Conservation (phyloP, 2,329 filamentous ascomycete genomes). For the Hirsutella minnesotensis region DNA sequence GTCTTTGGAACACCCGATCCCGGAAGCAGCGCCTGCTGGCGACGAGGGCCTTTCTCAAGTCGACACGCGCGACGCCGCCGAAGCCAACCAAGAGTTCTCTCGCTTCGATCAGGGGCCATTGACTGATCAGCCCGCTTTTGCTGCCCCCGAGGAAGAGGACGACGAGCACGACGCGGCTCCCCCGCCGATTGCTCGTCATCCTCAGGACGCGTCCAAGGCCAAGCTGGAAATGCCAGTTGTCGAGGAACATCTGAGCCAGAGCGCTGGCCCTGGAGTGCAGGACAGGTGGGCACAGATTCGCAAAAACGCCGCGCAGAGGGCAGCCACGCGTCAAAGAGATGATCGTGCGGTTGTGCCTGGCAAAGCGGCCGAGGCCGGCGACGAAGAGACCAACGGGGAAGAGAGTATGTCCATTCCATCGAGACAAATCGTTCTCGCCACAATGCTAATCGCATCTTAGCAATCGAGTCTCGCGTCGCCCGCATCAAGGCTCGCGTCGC, state of each 20-base stretch:
- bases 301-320: slow-evolving; percentile 82
- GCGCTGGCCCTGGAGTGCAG: slow-evolving; percentile 27
- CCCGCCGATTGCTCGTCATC: slow-evolving; percentile 37
- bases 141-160: slow-evolving; percentile 50
- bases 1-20: neutral
- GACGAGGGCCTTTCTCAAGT: slow-evolving; percentile 42
- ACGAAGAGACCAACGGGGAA: slow-evolving; percentile 89
- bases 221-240: slow-evolving; percentile 17
- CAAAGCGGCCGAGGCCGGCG: slow-evolving; percentile 48
- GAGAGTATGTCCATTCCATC: slow-evolving; percentile 59
- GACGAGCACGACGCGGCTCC: slow-evolving; percentile 37
- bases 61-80: slow-evolving; percentile 44
- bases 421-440: neutral
- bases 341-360: slow-evolving; percentile 45
- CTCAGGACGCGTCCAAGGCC: slow-evolving; percentile 13
- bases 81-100: slow-evolving; percentile 49
- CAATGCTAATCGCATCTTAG: slow-evolving; percentile 31
- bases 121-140: slow-evolving; percentile 73
- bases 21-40: neutral
- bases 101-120: slow-evolving; percentile 85
- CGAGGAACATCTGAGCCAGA: slow-evolving; percentile 17
- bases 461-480: slow-evolving; percentile 91
- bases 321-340: slow-evolving; percentile 52
- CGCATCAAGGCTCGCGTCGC: slow-evolving; percentile 96
- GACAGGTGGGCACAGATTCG: slow-evolving; percentile 95